A percentile compares a stretch with the other conserved stretches of the same genome.
Evolutionary conservation across 2,329 filamentous ascomycete genomes (phyloP).

Genomic region (Corynespora cassiicola): DNA sequence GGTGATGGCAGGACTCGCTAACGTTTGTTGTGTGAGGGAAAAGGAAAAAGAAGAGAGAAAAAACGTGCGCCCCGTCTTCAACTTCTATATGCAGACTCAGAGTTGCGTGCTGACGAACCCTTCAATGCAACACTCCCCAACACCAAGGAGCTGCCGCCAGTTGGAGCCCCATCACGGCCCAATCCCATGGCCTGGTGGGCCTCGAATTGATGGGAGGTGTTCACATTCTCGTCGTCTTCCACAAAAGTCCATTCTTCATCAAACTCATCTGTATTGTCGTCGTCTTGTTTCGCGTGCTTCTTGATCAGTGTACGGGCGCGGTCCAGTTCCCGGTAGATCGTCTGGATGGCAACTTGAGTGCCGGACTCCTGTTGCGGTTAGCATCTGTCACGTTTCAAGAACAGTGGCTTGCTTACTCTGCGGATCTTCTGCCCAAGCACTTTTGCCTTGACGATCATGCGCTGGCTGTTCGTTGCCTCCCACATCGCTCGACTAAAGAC

Average conservation of each 20-base stretch:
- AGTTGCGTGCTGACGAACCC: slow-evolving; percentile 25
- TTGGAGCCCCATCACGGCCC: slow-evolving; percentile 26
- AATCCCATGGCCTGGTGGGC: slow-evolving; percentile 29
- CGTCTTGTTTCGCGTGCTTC: slow-evolving; percentile 51
- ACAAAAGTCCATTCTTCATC: slow-evolving; percentile 94
- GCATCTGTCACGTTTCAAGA: slow-evolving; percentile 31
- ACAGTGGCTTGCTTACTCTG: slow-evolving; percentile 62
- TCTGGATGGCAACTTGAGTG: slow-evolving; percentile 87
- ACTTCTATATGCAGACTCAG: slow-evolving; percentile 25
- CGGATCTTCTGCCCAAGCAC: slow-evolving; percentile 87
- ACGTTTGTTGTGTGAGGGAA: slow-evolving; percentile 7
- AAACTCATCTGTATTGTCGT: slow-evolving; percentile 63
- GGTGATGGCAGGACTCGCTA: slow-evolving; percentile 10
- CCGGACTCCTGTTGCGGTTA: slow-evolving; percentile 74
- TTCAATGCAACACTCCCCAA: slow-evolving; percentile 41
- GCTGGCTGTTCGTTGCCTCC: slow-evolving; percentile 87
- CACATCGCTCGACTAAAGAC: slow-evolving; percentile 86
- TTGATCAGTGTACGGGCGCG: slow-evolving; percentile 87
- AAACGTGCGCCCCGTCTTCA: slow-evolving; percentile 13
- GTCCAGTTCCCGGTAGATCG: slow-evolving; percentile 92
- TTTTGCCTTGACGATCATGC: slow-evolving; percentile 88
- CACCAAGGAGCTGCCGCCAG: slow-evolving; percentile 28
- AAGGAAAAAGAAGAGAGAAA: slow-evolving; percentile 3
- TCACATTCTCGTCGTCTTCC: slow-evolving; percentile 61
- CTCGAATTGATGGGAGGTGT: slow-evolving; percentile 25